Base-by-base conservation (phyloP, 1,139 yeast species). In the Yamadazyma mexicana region DNA sequence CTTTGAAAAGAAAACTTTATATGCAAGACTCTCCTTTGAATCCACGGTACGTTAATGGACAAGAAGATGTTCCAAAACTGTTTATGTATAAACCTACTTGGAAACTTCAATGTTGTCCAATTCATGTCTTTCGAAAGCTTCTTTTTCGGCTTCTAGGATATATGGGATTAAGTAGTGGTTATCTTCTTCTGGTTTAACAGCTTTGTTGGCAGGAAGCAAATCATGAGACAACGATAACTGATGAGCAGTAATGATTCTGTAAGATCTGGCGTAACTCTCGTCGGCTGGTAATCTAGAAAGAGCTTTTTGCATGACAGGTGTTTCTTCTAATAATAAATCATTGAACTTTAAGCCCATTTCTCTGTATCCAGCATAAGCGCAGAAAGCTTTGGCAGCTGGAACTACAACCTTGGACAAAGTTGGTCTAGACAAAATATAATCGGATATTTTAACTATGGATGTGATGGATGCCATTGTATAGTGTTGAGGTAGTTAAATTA, bases 131-230 rank as follows among this genome's bases (percentile, higher is more conserved):
- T 91, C 98, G 52, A 79, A 75, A 38, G 83, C 85, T 67, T 88
- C 97, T 60, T 88, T 89, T 73, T 91, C 98, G 47, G 94, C 95
- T 73, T 91, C 97, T 61, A 91, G 78, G 49, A 91, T 74, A 74
- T 86, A 87, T 55, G 97, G 98, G 47, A 87, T 69, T 61, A 92
- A 77, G 69, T 87, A 89, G 55, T 88, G 84, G 45, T 73, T 75
- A 70, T 92, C 98, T 56, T 91, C 91, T 61, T 82, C 87, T 28
- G 91, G 80, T 61, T 81, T 80, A 49, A 87, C 72, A 55, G 85
- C 86, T 69, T 92, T 84, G 59, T 77, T 77, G 52, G 81, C 75
- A 54, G 98, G 96, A 58, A 92, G 77, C 48, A 92, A 69, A 59
- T 87, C 91, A 64, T 88, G 95, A 40, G 94, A 75, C 51, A 91